A percentile compares a stretch with the other conserved stretches of the same genome.
Evolutionary conservation across 345 rosid genomes (phyloP).

Genomic region (Rhizophora mangle): DNA sequence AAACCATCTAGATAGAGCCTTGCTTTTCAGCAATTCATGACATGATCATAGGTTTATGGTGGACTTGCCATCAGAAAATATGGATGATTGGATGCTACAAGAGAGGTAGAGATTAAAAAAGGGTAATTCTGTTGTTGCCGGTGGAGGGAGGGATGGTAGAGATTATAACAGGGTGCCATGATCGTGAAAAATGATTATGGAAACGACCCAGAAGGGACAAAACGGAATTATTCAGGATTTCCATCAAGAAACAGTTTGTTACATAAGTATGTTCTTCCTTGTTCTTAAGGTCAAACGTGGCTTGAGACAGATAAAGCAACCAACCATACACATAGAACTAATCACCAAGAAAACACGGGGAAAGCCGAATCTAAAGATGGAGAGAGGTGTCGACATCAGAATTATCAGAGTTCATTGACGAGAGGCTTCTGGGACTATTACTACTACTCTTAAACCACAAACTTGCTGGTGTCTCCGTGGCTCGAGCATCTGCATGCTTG

Average conservation of each 20-base stretch:
- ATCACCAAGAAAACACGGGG: neutral
- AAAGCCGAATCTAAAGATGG: slow-evolving; percentile 45
- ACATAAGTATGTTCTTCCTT: slow-evolving; percentile 12
- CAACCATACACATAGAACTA: neutral
- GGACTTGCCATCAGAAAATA: no score
- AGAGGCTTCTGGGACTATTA: slow-evolving; percentile 13
- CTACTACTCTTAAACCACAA: slow-evolving; percentile 27
- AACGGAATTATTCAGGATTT: slow-evolving; percentile 1
- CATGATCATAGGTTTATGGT: no score
- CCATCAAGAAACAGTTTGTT: neutral
- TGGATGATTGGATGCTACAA: no score
- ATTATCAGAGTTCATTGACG: slow-evolving; percentile 35
- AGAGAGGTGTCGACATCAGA: slow-evolving; percentile 78
- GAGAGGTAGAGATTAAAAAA: no score
- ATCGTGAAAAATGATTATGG: neutral
- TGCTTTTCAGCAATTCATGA: no score
- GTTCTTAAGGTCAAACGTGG: slow-evolving; percentile 11
- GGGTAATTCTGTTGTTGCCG: no score
- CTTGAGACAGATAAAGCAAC: neutral
- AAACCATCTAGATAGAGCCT: no score
- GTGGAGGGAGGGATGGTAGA: no score
- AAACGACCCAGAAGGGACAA: neutral
- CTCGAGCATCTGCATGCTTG: slow-evolving; percentile 18
- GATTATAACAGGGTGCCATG: no score
- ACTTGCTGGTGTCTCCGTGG: slow-evolving; percentile 18